Conservation (phyloP, 2,329 filamentous ascomycete genomes). For the Ascochyta fabae region DNA sequence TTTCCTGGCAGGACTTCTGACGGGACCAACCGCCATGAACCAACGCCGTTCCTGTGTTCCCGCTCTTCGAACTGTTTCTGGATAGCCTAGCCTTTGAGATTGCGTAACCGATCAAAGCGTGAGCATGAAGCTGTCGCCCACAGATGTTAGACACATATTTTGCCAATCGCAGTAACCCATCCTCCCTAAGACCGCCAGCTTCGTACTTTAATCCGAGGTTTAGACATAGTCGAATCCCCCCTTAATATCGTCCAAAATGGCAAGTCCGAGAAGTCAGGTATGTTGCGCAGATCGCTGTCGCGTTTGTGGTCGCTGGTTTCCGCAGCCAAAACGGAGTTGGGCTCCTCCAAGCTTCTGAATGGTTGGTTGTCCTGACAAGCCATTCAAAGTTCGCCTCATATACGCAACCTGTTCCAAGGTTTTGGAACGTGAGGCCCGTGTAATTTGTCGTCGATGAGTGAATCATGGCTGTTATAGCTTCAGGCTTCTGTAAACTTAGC, state of each 20-base stretch:
- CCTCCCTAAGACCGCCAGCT: slow-evolving; percentile 1
- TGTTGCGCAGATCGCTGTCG: slow-evolving; percentile 1
- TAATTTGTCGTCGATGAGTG: neutral
- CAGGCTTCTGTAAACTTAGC: neutral
- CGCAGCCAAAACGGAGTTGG: neutral
- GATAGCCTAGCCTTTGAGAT: slow-evolving; percentile 10
- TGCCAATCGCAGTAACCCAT: slow-evolving; percentile 10
- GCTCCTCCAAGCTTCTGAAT: neutral
- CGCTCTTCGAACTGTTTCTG: slow-evolving; percentile 2
- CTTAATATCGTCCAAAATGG: slow-evolving; percentile 1
- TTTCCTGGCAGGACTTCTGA: slow-evolving; percentile 28
- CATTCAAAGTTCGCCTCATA: neutral
- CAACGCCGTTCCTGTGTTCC: slow-evolving; percentile 11
- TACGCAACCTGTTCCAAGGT: neutral
- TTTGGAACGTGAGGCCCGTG: neutral
- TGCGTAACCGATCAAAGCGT: slow-evolving; percentile 6
- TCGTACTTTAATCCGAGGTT: neutral
- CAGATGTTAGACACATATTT: neutral
- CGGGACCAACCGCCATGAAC: slow-evolving; percentile 26
- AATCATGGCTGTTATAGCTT: neutral
- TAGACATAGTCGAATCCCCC: neutral
- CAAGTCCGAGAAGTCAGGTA: neutral
- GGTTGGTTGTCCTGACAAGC: neutral
- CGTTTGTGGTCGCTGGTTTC: neutral
- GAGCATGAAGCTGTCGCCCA: slow-evolving; percentile 4